Evolutionary conservation across 768 basidiomycete species (phyloP).

Genomic region (Macrolepiota fuliginosa): DNA sequence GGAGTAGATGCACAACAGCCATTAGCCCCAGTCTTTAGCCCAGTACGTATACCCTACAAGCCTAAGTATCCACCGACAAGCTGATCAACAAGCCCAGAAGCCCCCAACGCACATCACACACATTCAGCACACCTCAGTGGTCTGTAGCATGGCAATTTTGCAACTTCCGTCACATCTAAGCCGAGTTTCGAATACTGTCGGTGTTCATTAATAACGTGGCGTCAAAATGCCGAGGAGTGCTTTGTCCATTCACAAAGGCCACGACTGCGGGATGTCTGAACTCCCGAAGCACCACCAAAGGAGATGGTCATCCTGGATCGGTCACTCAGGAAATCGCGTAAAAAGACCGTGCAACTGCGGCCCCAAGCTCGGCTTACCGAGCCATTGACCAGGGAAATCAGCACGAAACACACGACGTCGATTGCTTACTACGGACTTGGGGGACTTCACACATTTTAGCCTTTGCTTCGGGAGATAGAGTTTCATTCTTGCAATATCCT

Average conservation of each 20-base stretch:
- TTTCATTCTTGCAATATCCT: not conserved
- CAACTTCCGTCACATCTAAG: not conserved
- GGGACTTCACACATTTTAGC: not conserved
- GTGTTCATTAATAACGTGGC: not conserved
- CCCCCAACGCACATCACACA: not conserved
- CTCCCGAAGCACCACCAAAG: not conserved
- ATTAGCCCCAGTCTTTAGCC: not conserved
- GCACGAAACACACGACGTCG: not conserved
- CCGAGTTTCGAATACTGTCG: not conserved
- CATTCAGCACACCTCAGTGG: not conserved
- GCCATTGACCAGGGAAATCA: not conserved
- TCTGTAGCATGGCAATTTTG: not conserved
- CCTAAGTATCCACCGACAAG: not conserved
- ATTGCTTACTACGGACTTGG: not conserved
- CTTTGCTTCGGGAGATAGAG: not conserved
- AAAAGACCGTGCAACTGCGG: not conserved
- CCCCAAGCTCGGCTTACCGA: not conserved
- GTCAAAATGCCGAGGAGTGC: not conserved
- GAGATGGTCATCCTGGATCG: not conserved
- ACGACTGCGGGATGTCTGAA: not conserved
- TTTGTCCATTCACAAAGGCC: not conserved
- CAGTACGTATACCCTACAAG: not conserved
- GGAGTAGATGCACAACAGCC: not conserved
- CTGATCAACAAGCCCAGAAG: not conserved
- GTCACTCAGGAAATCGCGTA: not conserved